A percentile compares a stretch with the other conserved stretches of the same genome.
Conservation (phyloP, 2,329 filamentous ascomycete genomes). For the Xylaria sp. region DNA sequence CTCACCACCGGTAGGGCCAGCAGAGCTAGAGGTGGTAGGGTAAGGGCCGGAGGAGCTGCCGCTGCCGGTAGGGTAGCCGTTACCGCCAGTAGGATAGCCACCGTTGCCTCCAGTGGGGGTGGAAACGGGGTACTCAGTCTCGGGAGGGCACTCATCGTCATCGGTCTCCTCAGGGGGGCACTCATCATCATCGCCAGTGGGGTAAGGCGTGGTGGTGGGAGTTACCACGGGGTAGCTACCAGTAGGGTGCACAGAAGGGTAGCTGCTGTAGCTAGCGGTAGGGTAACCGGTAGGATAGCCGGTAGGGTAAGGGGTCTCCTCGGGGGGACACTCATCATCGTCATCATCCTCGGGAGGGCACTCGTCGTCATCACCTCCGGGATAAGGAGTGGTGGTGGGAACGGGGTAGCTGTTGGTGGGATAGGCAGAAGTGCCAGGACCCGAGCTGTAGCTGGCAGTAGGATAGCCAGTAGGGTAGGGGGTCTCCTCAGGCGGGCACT, state of each 20-base stretch:
- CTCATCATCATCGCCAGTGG: background rate
- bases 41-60: background rate
- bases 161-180: conserved; percentile 2
- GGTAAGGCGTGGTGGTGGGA: background rate
- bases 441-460: conserved; percentile 13
- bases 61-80: background rate
- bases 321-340: conserved; percentile 9
- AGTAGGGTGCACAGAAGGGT: background rate
- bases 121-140: background rate
- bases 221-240: background rate
- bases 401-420: conserved; percentile 21
- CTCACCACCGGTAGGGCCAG: background rate
- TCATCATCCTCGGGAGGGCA: conserved; percentile 15
- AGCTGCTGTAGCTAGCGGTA: background rate
- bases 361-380: conserved; percentile 15
- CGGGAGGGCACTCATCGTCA: conserved; percentile 8
- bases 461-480: conserved; percentile 8
- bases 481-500: conserved; percentile 15
- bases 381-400: conserved; percentile 4
- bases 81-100: background rate
- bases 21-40: background rate
- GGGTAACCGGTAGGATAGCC: conserved; percentile 6
- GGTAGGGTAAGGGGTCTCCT: background rate
- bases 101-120: conserved; percentile 12
- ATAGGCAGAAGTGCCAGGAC: background rate